Evolutionary conservation across 1,139 yeast genomes (phyloP).

Genomic region (Protomyces inouyei): DNA sequence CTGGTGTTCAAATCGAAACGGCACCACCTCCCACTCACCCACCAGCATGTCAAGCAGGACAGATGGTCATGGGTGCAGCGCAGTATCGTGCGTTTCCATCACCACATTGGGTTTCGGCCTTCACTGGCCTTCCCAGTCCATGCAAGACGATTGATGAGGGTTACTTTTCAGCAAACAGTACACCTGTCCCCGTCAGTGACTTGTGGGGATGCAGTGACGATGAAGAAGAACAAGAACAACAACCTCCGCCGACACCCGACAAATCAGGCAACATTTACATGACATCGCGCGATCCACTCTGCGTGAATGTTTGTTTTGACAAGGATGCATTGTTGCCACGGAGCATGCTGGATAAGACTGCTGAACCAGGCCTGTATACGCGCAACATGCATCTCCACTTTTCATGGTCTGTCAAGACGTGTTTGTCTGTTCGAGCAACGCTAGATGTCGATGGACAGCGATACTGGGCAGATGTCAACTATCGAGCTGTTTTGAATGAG

Average conservation of each 20-base stretch:
- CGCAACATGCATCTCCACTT: background rate
- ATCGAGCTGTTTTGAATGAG: background rate
- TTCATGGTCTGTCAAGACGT: background rate
- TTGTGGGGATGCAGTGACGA: background rate
- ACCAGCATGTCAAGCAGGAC: no score
- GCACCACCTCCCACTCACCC: no score
- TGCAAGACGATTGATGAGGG: no score
- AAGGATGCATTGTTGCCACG: background rate
- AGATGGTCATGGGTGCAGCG: no score
- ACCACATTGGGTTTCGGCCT: no score
- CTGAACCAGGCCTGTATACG: no score
- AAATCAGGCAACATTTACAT: no score
- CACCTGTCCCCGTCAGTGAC: background rate
- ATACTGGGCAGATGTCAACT: background rate
- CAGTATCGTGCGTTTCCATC: no score
- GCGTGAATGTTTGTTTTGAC: background rate
- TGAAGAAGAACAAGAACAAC: background rate
- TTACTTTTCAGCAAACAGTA: no score
- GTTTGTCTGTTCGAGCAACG: background rate
- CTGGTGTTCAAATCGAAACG: background rate
- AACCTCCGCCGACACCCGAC: no score
- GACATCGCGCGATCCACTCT: background rate
- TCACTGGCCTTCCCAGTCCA: no score
- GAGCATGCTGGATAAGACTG: no score
- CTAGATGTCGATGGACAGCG: background rate